Base-by-base conservation (phyloP, 176 grass and related monocot species). In the Rhynchospora pubera region DNA sequence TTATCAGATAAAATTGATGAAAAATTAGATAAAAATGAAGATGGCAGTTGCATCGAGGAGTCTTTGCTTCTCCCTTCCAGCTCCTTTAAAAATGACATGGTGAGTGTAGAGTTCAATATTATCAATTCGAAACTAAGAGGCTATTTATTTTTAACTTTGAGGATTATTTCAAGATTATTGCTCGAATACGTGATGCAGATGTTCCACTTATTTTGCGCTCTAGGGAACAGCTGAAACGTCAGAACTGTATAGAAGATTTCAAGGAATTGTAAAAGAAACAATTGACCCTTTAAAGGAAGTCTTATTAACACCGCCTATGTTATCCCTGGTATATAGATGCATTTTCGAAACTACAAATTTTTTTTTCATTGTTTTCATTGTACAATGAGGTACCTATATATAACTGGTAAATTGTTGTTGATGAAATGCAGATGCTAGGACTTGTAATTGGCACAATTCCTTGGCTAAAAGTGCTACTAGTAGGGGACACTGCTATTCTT, bases 271-370 rank as follows among this genome's bases (percentile, higher is more conserved):
- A 21, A 75, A 75, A 48, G 43, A 75, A 75, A 75, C 16, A 75
- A 75, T 75, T 23, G 43, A 75, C 9, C 14, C 4, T 8, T 47
- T 79, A 23, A 21, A 81, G 13, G 84, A 86, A 51, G 92, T 85
- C 65, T 61, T 91, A 16, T 55, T 88, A 66, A 79, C 89, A 21
- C 92, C 83, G 50, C 92, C 92, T 14, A 91, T 45, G 26, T 28
- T 83, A 61, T 87, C 89, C 2, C 78, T 87, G 16, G 92, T 91
- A 89, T 34, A 22, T 58, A 39, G 5, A 6, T 5, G 15, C 77
- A 57, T n/a, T 6, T 16, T 45, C 13, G 7, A 2, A 18, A 23
- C 5, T 23, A 61, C n/a, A 61, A 10, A 23, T 8, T 61, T 50
- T 62, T n/a, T 12, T 7, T 32, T 39, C 2, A 43, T 7, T 32